Percentiles rank a stretch among this genome's conserved stretches.
These are phyloP conservation scores for Neobulgaria alba DNA, from an alignment of 2,329 filamentous ascomycete genomes.

Conservation along the genomic window DNA sequence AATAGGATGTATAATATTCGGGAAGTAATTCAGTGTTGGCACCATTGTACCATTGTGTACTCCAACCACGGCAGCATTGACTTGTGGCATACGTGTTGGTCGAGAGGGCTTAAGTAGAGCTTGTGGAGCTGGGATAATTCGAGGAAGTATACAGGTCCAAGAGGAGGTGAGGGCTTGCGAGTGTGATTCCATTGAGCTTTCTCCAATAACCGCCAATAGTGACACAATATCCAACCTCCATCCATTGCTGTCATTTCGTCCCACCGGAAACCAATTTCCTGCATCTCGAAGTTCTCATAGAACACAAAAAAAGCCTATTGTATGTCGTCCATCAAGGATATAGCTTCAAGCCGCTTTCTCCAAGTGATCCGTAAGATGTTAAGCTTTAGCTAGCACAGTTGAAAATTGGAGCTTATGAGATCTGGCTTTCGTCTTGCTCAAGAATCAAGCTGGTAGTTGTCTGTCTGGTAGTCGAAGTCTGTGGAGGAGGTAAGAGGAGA, in stretches of 20 bases:
- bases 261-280: constrained; percentile 35
- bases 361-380: no score
- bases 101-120: constrained; percentile 49
- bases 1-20: constrained; percentile 50
- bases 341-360: no score
- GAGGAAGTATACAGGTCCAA: constrained; percentile 47
- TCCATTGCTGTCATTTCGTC: constrained; percentile 30
- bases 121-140: constrained; percentile 54
- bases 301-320: no score
- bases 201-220: constrained; percentile 54
- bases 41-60: constrained; percentile 48
- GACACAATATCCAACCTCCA: constrained; percentile 56
- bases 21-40: constrained; percentile 51
- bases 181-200: constrained; percentile 49
- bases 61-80: constrained; percentile 46
- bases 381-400: no score
- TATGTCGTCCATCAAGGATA: no score
- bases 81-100: constrained; percentile 46
- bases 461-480: no score
- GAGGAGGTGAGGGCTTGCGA: constrained; percentile 51
- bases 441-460: no score
- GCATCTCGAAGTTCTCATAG: background rate
- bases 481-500: no score
- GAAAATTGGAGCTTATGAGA: no score
- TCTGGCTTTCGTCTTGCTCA: no score